Base-by-base conservation (phyloP, 202 grass and related monocot genomes). In the Eragrostis tef region DNA sequence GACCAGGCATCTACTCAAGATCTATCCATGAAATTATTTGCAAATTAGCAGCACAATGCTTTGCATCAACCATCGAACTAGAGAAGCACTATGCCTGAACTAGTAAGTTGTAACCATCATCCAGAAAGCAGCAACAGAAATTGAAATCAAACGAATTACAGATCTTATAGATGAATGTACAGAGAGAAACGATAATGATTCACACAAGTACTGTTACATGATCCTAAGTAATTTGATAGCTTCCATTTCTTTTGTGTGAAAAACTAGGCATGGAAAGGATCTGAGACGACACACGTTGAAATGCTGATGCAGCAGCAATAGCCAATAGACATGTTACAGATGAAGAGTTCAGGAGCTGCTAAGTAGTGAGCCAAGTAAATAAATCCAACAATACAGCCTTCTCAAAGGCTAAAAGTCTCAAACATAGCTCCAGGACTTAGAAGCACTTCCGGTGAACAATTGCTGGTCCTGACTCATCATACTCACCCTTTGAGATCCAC, bases 401-500 rank as follows among this genome's bases (percentile, higher is more conserved):
- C 83, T 59, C 16, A n/a, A 75, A 76, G 44, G 52, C 84, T n/a
- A 54, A 60, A 73, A 85, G 50, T 67, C 61, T 77, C 79, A 79
- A 89, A 67, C 69, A 72, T 48, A 82, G 34, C 1, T 9, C 31
- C 25, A 26, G 29, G 60, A 74, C 79, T 82, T 83, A 94, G 88
- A 94, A 94, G 77, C 92, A 94, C 75, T 94, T 94, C 71, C 92
- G 85, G 73, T 94, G 92, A 68, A 91, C 92, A 79, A 94, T 94
- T 3, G 83, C 74, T 16, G 92, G 92, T 49, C 92, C 92, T 3
- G 83, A 87, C 79, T 94, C 92, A 29, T 94, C 92, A 12, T 94
- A 94, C 64, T 94, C 92, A 1, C 76, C 88, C 88, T 94, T 94
- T 3, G 84, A 90, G 67, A 94, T 91, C 92, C 92, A 94, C 92